Conservation (phyloP, 1,284 basidiomycete genomes). For the Ustilago trichophora region DNA sequence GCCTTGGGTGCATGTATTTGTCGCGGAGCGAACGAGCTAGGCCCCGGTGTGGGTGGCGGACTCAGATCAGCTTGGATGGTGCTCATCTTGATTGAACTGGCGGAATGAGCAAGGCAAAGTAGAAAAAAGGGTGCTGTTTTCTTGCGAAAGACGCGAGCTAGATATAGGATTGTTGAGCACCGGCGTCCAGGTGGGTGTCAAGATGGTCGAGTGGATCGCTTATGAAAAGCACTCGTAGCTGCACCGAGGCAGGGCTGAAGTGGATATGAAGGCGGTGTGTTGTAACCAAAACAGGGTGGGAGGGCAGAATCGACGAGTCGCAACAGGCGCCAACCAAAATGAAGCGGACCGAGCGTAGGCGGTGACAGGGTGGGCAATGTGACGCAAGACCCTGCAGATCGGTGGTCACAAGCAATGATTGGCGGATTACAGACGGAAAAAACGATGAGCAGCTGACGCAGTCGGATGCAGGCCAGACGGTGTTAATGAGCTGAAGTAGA, state of each 20-base stretch:
- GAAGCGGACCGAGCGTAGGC: constrained; percentile 4
- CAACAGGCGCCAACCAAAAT: constrained; percentile 1
- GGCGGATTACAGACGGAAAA: too few species aligned
- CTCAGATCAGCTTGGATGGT: constrained; percentile 9
- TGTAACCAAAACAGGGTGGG: constrained; percentile 5
- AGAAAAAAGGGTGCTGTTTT: neutral
- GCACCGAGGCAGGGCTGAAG: neutral
- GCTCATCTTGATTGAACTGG: constrained; percentile 11
- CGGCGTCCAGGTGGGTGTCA: neutral
- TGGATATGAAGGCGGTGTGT: neutral
- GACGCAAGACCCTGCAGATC: neutral
- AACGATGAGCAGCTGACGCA: too few species aligned
- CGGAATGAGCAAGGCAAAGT: neutral
- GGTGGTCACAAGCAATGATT: too few species aligned
- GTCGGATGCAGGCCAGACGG: neutral
- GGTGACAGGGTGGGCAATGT: constrained; percentile 1
- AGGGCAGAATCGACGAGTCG: neutral
- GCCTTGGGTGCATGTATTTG: constrained; percentile 3
- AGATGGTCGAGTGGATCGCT: neutral
- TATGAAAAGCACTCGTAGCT: neutral
- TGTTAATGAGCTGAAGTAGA: neutral
- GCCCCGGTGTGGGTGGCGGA: constrained; percentile 41
- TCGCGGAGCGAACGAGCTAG: constrained; percentile 36
- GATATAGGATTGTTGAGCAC: neutral
- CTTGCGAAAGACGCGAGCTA: neutral